These are phyloP conservation scores for Sclerotiophoma versabilis DNA, from an alignment of 2,329 filamentous ascomycete genomes.

Conservation along the genomic window DNA sequence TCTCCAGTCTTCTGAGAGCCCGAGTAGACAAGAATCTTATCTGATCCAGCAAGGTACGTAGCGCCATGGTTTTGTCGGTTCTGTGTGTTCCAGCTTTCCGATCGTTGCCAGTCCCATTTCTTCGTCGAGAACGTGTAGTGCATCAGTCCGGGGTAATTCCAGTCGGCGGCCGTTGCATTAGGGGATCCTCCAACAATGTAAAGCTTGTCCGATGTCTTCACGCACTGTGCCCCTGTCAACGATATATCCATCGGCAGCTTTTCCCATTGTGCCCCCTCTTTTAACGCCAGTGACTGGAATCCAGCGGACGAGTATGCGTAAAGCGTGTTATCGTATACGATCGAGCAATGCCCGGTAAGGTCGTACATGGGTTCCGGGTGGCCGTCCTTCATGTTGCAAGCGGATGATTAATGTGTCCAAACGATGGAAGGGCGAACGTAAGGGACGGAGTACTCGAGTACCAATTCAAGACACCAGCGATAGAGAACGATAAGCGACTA, in stretches of 20 bases:
- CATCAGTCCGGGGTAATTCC: slow-evolving; percentile 77
- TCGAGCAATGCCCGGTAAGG: slow-evolving; percentile 80
- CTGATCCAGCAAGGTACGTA: slow-evolving; percentile 72
- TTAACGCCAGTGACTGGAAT: slow-evolving; percentile 76
- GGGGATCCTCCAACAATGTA: slow-evolving; percentile 79
- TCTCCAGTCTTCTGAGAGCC: slow-evolving; percentile 70
- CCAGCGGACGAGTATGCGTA: slow-evolving; percentile 80
- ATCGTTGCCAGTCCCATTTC: slow-evolving; percentile 65
- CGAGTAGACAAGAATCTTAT: slow-evolving; percentile 81
- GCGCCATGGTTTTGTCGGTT: slow-evolving; percentile 78
- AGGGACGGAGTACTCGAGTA: slow-evolving; percentile 27
- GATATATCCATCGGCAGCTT: slow-evolving; percentile 69
- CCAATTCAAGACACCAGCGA: slow-evolving; percentile 26
- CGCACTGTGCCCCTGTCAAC: slow-evolving; percentile 79
- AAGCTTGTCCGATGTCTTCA: slow-evolving; percentile 73
- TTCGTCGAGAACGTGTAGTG: slow-evolving; percentile 65
- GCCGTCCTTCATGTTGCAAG: slow-evolving; percentile 62
- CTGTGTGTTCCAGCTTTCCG: slow-evolving; percentile 62
- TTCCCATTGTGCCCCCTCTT: slow-evolving; percentile 75
- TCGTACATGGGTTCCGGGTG: slow-evolving; percentile 73
- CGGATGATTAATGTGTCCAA: slow-evolving; percentile 19
- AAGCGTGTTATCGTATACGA: slow-evolving; percentile 79
- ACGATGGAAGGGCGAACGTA: slow-evolving; percentile 17
- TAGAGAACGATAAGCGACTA: slow-evolving; percentile 30
- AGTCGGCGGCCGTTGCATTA: slow-evolving; percentile 42